phyloP scores from a whole-genome alignment of 1,284 basidiomycete genomes.

The Melampsora americana region DNA sequence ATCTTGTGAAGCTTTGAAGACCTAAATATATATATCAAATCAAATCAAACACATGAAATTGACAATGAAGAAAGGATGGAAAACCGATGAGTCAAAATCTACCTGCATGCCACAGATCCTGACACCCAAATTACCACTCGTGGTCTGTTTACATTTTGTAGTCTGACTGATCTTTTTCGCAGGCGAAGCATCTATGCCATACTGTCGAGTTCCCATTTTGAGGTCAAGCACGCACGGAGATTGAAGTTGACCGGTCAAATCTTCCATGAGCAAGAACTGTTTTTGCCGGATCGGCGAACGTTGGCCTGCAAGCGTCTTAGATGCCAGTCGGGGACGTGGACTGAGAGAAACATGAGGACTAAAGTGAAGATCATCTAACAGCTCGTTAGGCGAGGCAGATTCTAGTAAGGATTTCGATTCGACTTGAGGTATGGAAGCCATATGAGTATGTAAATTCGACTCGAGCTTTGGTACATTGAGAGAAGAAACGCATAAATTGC shows the following conservation, averaged over 20 bases:
- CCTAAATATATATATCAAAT: constrained; percentile 59
- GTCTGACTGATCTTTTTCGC: constrained; percentile 95
- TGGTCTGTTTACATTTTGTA: constrained; percentile 95
- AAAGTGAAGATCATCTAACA: constrained; percentile 11
- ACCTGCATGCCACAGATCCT: constrained; percentile 99
- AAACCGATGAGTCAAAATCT: constrained; percentile 51
- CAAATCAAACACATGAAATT: constrained; percentile 47
- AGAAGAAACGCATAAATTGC: no score
- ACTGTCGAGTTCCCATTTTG: constrained; percentile 98
- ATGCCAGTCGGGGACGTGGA: not conserved
- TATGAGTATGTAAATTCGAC: not conserved
- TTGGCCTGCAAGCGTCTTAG: constrained; percentile 23
- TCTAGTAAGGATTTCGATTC: not conserved
- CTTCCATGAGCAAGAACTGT: constrained; percentile 98
- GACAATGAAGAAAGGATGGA: not conserved
- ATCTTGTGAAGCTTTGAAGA: constrained; percentile 79
- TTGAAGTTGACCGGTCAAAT: constrained; percentile 89
- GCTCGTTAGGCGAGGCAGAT: not conserved
- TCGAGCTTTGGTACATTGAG: no score
- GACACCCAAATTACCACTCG: constrained; percentile 82
- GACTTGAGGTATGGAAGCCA: not conserved
- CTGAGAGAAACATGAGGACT: not conserved
- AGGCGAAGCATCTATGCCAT: constrained; percentile 88
- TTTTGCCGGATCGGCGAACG: constrained; percentile 69
- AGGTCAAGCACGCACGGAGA: constrained; percentile 93